These are phyloP conservation scores for Candida parachauliodes DNA, from an alignment of 805 yeast species.

Conservation along the genomic window DNA sequence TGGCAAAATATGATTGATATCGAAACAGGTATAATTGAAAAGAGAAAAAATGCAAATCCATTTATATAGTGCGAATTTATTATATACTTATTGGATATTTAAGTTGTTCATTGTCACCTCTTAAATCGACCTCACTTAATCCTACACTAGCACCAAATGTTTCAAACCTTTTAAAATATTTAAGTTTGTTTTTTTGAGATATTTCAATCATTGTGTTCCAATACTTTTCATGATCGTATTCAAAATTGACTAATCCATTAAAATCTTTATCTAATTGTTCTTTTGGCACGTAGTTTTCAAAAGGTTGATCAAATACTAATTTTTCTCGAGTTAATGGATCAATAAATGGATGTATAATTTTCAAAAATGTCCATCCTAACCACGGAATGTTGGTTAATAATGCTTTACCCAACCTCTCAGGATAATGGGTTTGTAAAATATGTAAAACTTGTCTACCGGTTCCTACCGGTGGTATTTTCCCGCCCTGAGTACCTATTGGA, in stretches of 20 bases:
- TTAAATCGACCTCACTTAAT: slow-evolving; percentile 74
- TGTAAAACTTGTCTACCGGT: slow-evolving; percentile 89
- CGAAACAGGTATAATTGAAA: slow-evolving; percentile 67
- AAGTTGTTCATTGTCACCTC: slow-evolving; percentile 40
- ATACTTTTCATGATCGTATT: slow-evolving; percentile 73
- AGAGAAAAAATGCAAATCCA: slow-evolving; percentile 91
- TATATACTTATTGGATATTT: slow-evolving; percentile 16
- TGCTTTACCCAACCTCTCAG: slow-evolving; percentile 94
- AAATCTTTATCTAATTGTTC: slow-evolving; percentile 80
- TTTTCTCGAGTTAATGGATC: slow-evolving; percentile 95
- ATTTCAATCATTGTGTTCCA: slow-evolving; percentile 70
- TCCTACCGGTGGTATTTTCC: slow-evolving; percentile 83
- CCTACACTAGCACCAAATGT: slow-evolving; percentile 70
- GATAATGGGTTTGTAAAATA: slow-evolving; percentile 94
- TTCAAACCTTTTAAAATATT: slow-evolving; percentile 65
- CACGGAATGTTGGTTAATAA: slow-evolving; percentile 90
- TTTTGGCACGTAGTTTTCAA: slow-evolving; percentile 73
- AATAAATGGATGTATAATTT: slow-evolving; percentile 89
- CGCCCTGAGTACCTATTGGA: slow-evolving; percentile 52
- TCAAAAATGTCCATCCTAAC: slow-evolving; percentile 88
- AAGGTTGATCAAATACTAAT: slow-evolving; percentile 87
- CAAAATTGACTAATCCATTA: slow-evolving; percentile 84
- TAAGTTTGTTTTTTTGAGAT: slow-evolving; percentile 54
- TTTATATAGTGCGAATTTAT: slow-evolving; percentile 24
- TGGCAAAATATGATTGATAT: slow-evolving; percentile 94